Conservation (phyloP, 805 yeast species). For the Tetrapisispora nanseiensis region DNA sequence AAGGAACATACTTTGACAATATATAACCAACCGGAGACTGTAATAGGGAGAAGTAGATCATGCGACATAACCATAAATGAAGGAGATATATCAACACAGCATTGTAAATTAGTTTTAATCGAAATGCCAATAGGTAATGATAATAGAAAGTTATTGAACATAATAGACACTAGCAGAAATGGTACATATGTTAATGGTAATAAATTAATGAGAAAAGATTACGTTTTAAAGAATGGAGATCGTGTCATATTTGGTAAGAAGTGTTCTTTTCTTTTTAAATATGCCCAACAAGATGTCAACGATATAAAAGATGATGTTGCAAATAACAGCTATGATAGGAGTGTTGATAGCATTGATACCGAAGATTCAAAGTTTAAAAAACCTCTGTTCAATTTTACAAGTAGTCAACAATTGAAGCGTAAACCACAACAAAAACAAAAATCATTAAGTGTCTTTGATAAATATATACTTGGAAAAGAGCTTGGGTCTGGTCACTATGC, state of each 20-base stretch:
- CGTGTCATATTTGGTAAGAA: slow-evolving; percentile 48
- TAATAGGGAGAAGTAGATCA: slow-evolving; percentile 48
- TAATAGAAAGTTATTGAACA: slow-evolving; percentile 32
- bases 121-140: slow-evolving; percentile 29
- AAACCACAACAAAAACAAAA: slow-evolving; percentile 7
- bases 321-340: not conserved
- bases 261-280: slow-evolving; percentile 41
- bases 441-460: slow-evolving; percentile 44
- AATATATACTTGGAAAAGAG: slow-evolving; percentile 40
- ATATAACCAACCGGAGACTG: slow-evolving; percentile 25
- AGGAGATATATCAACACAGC: slow-evolving; percentile 55
- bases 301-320: not conserved
- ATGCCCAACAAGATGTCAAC: slow-evolving; percentile 17
- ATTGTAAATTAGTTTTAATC: slow-evolving; percentile 44
- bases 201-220: slow-evolving; percentile 37
- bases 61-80: slow-evolving; percentile 49
- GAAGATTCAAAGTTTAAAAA: slow-evolving; percentile 20
- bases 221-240: slow-evolving; percentile 54
- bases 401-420: slow-evolving; percentile 16
- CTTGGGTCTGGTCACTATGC: slow-evolving; percentile 77
- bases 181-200: slow-evolving; percentile 60
- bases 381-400: slow-evolving; percentile 17
- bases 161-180: slow-evolving; percentile 49
- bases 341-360: not conserved
- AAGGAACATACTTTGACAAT: slow-evolving; percentile 26